Conservation (phyloP, 2,329 filamentous ascomycete species). For the Stachybotrys echinatus region DNA sequence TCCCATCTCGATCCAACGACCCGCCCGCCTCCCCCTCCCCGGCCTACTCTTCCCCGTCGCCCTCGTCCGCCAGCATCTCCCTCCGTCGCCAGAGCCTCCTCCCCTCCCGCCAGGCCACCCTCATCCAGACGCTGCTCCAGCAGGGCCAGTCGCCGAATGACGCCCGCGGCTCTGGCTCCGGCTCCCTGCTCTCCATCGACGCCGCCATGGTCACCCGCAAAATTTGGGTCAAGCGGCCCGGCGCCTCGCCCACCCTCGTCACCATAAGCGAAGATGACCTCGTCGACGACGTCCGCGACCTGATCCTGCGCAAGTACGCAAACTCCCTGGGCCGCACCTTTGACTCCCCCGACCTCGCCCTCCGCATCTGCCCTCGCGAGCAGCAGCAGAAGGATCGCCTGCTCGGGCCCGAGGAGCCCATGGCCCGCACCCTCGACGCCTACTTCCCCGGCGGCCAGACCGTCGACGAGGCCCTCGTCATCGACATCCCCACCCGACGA, state of each 20-base stretch:
- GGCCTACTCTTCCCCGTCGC: slow-evolving; percentile 9
- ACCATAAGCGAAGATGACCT: slow-evolving; percentile 82
- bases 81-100: slow-evolving; percentile 26
- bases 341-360: slow-evolving; percentile 82
- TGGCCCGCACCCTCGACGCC: slow-evolving; percentile 70
- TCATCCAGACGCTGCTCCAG: slow-evolving; percentile 25
- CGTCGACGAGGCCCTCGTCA: slow-evolving; percentile 83
- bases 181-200: slow-evolving; percentile 28
- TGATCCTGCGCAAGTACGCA: slow-evolving; percentile 87
- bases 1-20: not conserved
- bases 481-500: slow-evolving; percentile 71
- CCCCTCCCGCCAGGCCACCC: slow-evolving; percentile 30
- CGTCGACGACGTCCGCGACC: slow-evolving; percentile 90
- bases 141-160: slow-evolving; percentile 12
- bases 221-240: slow-evolving; percentile 89
- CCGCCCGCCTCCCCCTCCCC: not conserved
- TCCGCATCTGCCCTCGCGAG: slow-evolving; percentile 73
- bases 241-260: slow-evolving; percentile 81
- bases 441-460: slow-evolving; percentile 84
- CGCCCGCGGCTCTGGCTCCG: slow-evolving; percentile 7
- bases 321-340: slow-evolving; percentile 87
- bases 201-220: slow-evolving; percentile 64
- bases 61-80: slow-evolving; percentile 12
- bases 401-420: slow-evolving; percentile 80
- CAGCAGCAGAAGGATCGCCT: slow-evolving; percentile 57